These are phyloP conservation scores for Termitomyces sp. DNA, from an alignment of 768 basidiomycete species.

Conservation along the genomic window DNA sequence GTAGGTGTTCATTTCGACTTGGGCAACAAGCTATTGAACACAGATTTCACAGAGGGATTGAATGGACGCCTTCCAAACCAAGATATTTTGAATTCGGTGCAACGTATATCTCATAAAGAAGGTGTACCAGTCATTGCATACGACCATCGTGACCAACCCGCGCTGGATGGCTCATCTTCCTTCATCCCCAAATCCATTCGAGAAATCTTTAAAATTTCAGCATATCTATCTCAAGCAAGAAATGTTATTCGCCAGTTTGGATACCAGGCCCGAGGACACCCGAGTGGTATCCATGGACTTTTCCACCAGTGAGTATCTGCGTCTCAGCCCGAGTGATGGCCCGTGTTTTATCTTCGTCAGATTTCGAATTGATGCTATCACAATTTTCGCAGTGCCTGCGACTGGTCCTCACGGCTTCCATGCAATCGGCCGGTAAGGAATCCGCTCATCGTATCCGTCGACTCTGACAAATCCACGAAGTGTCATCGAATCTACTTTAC, in stretches of 20 bases:
- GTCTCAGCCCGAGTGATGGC: neutral
- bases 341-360: conserved; percentile 29
- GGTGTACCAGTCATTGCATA: conserved; percentile 79
- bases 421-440: conserved; percentile 74
- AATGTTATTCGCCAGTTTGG: conserved; percentile 66
- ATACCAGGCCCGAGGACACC: conserved; percentile 73
- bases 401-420: conserved; percentile 93
- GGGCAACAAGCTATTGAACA: neutral
- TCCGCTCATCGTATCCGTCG: neutral
- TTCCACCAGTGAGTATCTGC: conserved; percentile 60
- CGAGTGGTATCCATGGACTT: conserved; percentile 86
- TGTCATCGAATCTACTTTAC: conserved; percentile 78
- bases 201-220: conserved; percentile 36
- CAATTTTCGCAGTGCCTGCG: conserved; percentile 83
- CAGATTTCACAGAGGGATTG: conserved; percentile 64
- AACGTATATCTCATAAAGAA: conserved; percentile 62
- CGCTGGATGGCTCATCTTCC: conserved; percentile 18
- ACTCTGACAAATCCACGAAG: conserved; percentile 30
- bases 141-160: conserved; percentile 53
- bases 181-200: conserved; percentile 44
- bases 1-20: conserved; percentile 34
- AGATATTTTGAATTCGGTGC: conserved; percentile 83
- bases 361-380: conserved; percentile 93
- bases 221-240: conserved; percentile 52
- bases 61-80: conserved; percentile 96